Evolutionary conservation across 2,329 filamentous ascomycete species (phyloP).

Genomic region (Colletotrichum tanaceti): DNA sequence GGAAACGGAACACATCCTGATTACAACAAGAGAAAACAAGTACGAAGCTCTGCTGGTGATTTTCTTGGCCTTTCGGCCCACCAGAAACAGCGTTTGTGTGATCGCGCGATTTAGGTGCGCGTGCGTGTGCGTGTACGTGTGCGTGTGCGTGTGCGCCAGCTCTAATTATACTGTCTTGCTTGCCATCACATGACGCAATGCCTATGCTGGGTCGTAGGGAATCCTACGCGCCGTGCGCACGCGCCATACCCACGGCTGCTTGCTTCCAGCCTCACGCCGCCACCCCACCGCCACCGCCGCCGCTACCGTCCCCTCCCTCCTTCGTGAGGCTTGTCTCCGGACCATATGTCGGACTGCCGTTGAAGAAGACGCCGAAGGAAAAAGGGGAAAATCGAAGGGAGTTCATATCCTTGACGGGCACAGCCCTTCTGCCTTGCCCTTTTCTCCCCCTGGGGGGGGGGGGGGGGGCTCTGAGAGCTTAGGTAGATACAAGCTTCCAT

Average conservation of each 20-base stretch:
- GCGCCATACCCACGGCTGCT: constrained; percentile 13
- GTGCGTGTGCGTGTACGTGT: too few species aligned
- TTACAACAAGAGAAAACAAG: too few species aligned
- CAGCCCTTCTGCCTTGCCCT: neutral
- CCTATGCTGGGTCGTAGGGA: constrained; percentile 32
- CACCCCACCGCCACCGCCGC: too few species aligned
- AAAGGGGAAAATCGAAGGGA: neutral
- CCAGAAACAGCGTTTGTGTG: neutral
- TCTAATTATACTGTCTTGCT: neutral
- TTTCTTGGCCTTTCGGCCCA: too few species aligned
- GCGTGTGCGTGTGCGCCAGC: neutral
- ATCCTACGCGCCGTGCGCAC: constrained; percentile 21
- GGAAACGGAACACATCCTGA: too few species aligned
- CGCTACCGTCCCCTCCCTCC: neutral
- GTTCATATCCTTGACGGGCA: neutral
- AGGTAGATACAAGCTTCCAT: neutral
- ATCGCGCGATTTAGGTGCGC: neutral
- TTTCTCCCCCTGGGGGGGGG: too few species aligned
- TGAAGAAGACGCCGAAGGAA: neutral
- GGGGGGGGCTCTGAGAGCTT: neutral
- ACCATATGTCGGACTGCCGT: neutral
- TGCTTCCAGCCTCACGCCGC: constrained; percentile 21
- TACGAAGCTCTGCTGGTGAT: too few species aligned
- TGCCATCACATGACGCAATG: constrained; percentile 35
- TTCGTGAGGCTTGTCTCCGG: constrained; percentile 2